A percentile compares a stretch with the other conserved stretches of the same genome.
These are phyloP conservation scores for Austroboletus sp. DNA, from an alignment of 1,284 basidiomycete species.

Conservation along the genomic window DNA sequence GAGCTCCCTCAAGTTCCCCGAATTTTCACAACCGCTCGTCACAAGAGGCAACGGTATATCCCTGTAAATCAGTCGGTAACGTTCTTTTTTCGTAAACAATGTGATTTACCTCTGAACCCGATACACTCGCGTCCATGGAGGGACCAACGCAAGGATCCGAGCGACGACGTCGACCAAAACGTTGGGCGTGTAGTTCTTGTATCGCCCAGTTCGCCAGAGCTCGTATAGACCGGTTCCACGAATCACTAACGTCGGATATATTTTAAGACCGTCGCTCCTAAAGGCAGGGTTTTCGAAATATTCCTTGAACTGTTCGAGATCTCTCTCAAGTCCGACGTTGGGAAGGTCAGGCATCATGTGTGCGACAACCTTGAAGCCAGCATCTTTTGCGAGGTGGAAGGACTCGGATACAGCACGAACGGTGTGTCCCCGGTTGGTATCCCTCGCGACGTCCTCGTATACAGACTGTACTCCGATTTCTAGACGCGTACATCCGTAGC, in stretches of 20 bases:
- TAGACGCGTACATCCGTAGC: conserved; percentile 95
- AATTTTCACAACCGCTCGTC: conserved; percentile 94
- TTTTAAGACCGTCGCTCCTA: conserved; percentile 93
- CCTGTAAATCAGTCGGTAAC: conserved; percentile 37
- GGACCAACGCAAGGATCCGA: conserved; percentile 90
- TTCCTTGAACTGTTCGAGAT: conserved; percentile 97
- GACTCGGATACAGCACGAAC: conserved; percentile 96
- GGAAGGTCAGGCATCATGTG: conserved; percentile 99
- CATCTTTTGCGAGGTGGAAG: conserved; percentile 97
- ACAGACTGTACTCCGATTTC: conserved; percentile 99
- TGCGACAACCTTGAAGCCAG: conserved; percentile 97
- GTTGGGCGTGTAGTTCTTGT: conserved; percentile 99
- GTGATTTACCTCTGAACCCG: conserved; percentile 77
- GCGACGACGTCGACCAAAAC: conserved; percentile 96
- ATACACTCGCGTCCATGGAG: conserved; percentile 98
- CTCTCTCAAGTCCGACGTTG: conserved; percentile 94
- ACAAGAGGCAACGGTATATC: conserved; percentile 95
- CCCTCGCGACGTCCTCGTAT: conserved; percentile 97
- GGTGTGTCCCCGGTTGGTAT: conserved; percentile 97
- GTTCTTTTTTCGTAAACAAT: neutral
- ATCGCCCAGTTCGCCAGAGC: conserved; percentile 91
- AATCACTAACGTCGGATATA: conserved; percentile 97
- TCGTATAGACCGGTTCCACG: conserved; percentile 96
- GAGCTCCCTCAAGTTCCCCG: conserved; percentile 92
- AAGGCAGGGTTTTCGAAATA: conserved; percentile 99